These are phyloP conservation scores for Ceratocystiopsis minuta DNA, from an alignment of 2,329 filamentous ascomycete species.

Conservation along the genomic window DNA sequence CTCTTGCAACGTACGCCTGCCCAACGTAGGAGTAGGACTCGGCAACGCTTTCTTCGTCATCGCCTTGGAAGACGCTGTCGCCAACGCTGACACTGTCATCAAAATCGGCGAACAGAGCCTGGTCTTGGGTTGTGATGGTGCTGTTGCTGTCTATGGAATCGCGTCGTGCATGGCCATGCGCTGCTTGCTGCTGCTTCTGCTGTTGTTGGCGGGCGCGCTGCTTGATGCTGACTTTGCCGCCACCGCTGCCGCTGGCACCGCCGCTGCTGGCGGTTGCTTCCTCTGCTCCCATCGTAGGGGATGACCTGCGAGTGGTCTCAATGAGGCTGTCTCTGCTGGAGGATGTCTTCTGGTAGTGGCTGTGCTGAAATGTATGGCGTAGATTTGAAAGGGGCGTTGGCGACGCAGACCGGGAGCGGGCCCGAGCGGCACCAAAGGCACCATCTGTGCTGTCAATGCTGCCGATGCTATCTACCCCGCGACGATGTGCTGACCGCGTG, in stretches of 20 bases:
- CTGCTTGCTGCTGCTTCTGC: conserved; percentile 13
- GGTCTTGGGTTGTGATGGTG: conserved; percentile 36
- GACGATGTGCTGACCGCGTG: conserved; percentile 1
- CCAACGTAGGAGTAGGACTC: conserved; percentile 37
- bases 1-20: conserved; percentile 19
- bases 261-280: not conserved
- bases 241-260: not conserved
- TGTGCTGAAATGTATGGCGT: conserved; percentile 7
- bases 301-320: conserved; percentile 19
- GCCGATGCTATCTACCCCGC: too few species aligned
- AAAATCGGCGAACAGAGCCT: conserved; percentile 38
- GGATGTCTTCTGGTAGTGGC: conserved; percentile 9
- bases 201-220: conserved; percentile 22
- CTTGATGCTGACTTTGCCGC: conserved; percentile 17
- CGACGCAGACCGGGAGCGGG: not conserved
- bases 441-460: too few species aligned
- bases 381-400: conserved; percentile 4
- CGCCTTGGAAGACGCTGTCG: conserved; percentile 48
- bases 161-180: conserved; percentile 28
- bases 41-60: conserved; percentile 48
- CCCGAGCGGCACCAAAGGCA: too few species aligned
- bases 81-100: conserved; percentile 44
- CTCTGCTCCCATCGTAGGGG: conserved; percentile 26
- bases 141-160: conserved; percentile 42
- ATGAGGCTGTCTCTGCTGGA: conserved; percentile 14